A percentile compares a stretch with the other conserved stretches of the same genome.
phyloP scores from a whole-genome alignment of 2,329 filamentous ascomycete species.

The Tolypocladium amazonense region DNA sequence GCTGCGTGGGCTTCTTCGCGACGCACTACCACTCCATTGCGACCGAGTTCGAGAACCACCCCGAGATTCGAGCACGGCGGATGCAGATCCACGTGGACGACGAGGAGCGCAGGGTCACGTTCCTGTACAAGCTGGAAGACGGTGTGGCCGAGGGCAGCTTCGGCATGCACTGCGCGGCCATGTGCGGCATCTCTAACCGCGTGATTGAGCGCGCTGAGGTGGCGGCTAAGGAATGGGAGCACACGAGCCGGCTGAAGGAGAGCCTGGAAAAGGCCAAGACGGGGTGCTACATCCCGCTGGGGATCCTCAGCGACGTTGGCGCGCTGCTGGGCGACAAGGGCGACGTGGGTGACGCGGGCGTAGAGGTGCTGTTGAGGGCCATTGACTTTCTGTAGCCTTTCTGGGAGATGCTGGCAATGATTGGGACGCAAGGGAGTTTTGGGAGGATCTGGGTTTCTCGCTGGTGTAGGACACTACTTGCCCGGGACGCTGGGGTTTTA shows the following conservation, averaged over 20 bases:
- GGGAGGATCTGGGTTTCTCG: background rate
- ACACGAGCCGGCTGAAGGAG: slow-evolving; percentile 83
- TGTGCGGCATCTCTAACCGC: slow-evolving; percentile 83
- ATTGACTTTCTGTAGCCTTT: slow-evolving; percentile 42
- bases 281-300: slow-evolving; percentile 73
- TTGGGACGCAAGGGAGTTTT: background rate
- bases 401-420: background rate
- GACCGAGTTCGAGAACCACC: slow-evolving; percentile 80
- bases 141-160: slow-evolving; percentile 95
- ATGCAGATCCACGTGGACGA: slow-evolving; percentile 97
- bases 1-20: slow-evolving; percentile 91
- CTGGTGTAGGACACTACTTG: background rate
- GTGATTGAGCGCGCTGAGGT: slow-evolving; percentile 82
- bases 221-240: slow-evolving; percentile 88
- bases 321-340: slow-evolving; percentile 56
- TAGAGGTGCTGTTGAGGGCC: slow-evolving; percentile 49
- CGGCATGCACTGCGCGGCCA: slow-evolving; percentile 96
- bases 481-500: background rate
- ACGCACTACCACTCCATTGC: slow-evolving; percentile 95
- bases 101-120: slow-evolving; percentile 75
- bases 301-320: slow-evolving; percentile 78
- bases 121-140: slow-evolving; percentile 86
- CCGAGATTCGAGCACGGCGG: slow-evolving; percentile 73
- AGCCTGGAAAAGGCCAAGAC: slow-evolving; percentile 72
- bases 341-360: slow-evolving; percentile 36